Evolutionary conservation across 208 protist genomes (phyloP), one percentile per base, ranked within the genome.

Genomic region (Wallacemonas sp.): DNA sequence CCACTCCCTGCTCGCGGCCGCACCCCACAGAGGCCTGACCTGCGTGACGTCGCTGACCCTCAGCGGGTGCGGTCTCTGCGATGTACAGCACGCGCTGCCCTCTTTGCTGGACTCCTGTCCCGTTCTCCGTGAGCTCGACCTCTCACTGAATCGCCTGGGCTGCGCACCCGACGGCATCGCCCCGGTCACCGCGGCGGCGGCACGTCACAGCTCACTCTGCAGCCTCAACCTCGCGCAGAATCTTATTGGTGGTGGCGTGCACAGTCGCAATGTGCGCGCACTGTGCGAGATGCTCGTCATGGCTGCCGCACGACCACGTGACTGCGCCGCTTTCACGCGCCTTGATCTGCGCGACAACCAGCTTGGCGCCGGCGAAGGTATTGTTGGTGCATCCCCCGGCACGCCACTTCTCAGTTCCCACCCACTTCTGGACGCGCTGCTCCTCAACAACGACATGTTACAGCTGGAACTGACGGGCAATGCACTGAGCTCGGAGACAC

Each of bases 91-190:
- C 27, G 46, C 78, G 8, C 58, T 91, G 32, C 54, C 76, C 21
- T 32, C 24, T 24, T 41, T 87, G 1, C 32, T 84, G 4, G 59
- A 55, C 8, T 57, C 73, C 21, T 65, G 76, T 8, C 53, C 71
- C 3, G 63, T 53, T 21, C 53, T 91, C 15, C 38, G 22, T 17
- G 24, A 42, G 12, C 45, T 91, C 17, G 60, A 83, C 65, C 27
- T 91, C 2, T 78, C 85, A 1, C 33, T 57, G 41, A 91, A 91
- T 55, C 62, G 63, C 37, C 33, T 87, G n/a, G 81, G 85, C 22
- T 46, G 65, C 21, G 62, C 34, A 12, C 54, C 68, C 2, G 48
- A 36, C 5, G 66, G 68, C 4, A 37, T 88, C 1, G 32, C 73
- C 1, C 22, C 74, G 26, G 54, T 84, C 4, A 85, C 71, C 42